Evolutionary conservation across 1,284 basidiomycete genomes (phyloP), one percentile per base, ranked within the genome.

Genomic region (Schizophyllum commune): DNA sequence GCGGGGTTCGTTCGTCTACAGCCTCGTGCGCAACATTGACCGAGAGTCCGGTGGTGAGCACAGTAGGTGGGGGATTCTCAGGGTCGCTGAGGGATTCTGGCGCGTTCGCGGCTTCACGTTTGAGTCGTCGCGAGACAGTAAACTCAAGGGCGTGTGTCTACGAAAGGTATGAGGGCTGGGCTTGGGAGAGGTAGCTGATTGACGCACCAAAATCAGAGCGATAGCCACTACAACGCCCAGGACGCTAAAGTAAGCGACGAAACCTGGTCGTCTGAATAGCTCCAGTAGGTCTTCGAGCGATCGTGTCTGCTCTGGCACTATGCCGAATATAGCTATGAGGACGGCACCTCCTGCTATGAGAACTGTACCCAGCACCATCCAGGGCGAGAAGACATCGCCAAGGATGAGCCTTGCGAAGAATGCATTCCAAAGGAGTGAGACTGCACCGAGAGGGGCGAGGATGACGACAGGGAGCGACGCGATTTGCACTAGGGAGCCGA

Each of bases 401-500:
- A 98, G 82, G 52, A 98, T 81, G 58, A 96, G 71, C 32, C 88
- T 83, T 9, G 95, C 94, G 66, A 98, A 94, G 68, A 98, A 86
- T 2, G 94, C 94, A 73, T 98, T 98, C 91, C 93, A 98, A 22
- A 98, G 82, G 34, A 98, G 83, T 6, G 93, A 95, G 47, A 91
- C 91, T 0, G 95, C 96, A 20, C 96, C 96, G 1, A 98, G 83
- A 0, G 95, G 95, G 1, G 92, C 94, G 56, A 96, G 88, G 61
- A 96, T 93, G 62, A 96, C 92, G 66, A 96, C 92, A 5, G 94
- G 93, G 9, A 98, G 82, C 0, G 95, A 93, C 5, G 94, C 94
- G 60, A 98, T 95, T 76, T 98, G 96, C 67, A 97, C 93, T 32
- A 98, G 77, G 1, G 93, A 95, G n/a, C 93, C 93, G 61, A 96